Conservation (phyloP, 352 stramenopile genomes). For the Globisporangium cederbergense region DNA sequence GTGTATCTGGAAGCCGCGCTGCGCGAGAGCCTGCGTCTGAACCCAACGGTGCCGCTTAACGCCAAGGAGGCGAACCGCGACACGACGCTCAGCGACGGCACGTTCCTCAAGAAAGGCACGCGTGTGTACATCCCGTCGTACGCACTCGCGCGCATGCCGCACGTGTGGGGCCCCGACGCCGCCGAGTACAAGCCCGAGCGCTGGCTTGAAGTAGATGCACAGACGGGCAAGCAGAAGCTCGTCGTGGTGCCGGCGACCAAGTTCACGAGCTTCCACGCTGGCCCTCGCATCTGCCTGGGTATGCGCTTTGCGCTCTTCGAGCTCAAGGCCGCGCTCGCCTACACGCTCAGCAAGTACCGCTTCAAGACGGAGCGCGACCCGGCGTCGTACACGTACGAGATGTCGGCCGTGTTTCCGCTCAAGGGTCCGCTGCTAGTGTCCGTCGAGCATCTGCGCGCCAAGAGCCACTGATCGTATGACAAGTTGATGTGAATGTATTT, state of each 20-base stretch:
- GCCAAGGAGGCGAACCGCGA: constrained; percentile 50
- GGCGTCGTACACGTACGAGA: constrained; percentile 38
- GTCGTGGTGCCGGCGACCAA: constrained; percentile 11
- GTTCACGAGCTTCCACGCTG: constrained; percentile 42
- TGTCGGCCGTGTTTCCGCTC: constrained; percentile 35
- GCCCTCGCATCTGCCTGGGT: constrained; percentile 44
- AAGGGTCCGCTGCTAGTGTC: constrained; percentile 4
- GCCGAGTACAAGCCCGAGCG: constrained; percentile 49
- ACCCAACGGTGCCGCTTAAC: constrained; percentile 59
- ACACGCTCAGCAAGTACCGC: constrained; percentile 36
- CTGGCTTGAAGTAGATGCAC: constrained; percentile 43
- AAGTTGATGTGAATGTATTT: not conserved
- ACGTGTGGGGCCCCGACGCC: constrained; percentile 46
- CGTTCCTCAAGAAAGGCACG: constrained; percentile 44
- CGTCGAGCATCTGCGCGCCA: constrained; percentile 6
- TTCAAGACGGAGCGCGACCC: constrained; percentile 33
- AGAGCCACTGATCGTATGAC: not conserved
- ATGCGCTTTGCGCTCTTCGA: constrained; percentile 48
- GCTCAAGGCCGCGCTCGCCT: constrained; percentile 34
- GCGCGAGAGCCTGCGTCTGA: constrained; percentile 62
- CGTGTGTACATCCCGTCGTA: constrained; percentile 58
- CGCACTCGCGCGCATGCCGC: constrained; percentile 34
- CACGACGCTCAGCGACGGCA: constrained; percentile 54
- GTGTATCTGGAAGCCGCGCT: constrained; percentile 62
- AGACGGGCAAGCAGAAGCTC: constrained; percentile 20